phyloP scores from a whole-genome alignment of 768 basidiomycete species.

The Auriscalpium microsporum region DNA sequence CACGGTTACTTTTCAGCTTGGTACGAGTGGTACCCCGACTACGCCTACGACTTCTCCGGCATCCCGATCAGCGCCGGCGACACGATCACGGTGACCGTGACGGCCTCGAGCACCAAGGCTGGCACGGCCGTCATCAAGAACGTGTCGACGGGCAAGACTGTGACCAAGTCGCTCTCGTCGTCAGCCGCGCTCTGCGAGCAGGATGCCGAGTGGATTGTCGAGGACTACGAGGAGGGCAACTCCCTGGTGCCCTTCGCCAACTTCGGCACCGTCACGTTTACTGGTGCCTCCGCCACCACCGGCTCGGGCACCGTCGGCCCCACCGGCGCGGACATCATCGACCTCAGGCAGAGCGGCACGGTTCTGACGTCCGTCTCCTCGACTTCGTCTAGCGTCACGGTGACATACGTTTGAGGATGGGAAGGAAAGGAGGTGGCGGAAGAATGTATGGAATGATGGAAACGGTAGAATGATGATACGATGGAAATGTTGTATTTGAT shows the following conservation, averaged over 20 bases:
- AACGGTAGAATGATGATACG: not conserved
- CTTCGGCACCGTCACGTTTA: slow-evolving; percentile 26
- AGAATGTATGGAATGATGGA: not conserved
- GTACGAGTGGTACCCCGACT: slow-evolving; percentile 24
- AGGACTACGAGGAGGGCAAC: slow-evolving; percentile 16
- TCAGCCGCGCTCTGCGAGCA: slow-evolving; percentile 17
- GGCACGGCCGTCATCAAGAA: slow-evolving; percentile 19
- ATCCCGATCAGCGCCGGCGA: slow-evolving; percentile 17
- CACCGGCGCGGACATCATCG: slow-evolving; percentile 20
- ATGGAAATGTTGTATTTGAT: not conserved
- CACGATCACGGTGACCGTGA: slow-evolving; percentile 17
- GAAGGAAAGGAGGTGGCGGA: not conserved
- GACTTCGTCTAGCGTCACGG: slow-evolving; percentile 17
- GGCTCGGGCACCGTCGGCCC: slow-evolving; percentile 18
- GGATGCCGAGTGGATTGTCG: slow-evolving; percentile 29
- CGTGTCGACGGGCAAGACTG: slow-evolving; percentile 14
- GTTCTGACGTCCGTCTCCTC: slow-evolving; percentile 21
- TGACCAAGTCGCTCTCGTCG: slow-evolving; percentile 19
- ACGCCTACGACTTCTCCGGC: slow-evolving; percentile 21
- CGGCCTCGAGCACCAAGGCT: slow-evolving; percentile 13
- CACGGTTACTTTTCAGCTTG: no score
- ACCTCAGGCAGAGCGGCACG: slow-evolving; percentile 15
- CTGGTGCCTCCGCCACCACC: slow-evolving; percentile 19
- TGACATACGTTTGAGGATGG: slow-evolving; percentile 13
- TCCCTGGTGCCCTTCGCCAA: slow-evolving; percentile 25